Evolutionary conservation across 2,329 filamentous ascomycete species (phyloP).

Genomic region (Lecanosticta acicola): DNA sequence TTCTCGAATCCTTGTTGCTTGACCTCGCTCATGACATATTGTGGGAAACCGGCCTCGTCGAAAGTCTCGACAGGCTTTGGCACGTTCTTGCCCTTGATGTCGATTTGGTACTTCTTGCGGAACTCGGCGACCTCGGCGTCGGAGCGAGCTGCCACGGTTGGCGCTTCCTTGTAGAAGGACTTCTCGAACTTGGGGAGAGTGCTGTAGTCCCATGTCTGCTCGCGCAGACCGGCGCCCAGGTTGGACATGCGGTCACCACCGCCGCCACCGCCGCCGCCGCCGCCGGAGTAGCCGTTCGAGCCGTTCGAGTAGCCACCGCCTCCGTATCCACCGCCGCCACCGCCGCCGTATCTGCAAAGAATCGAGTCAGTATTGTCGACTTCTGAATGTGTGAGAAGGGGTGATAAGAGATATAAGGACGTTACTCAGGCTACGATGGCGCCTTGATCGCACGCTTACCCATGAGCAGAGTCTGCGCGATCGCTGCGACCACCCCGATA

Average conservation of each 20-base stretch:
- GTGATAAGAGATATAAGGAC: conserved; percentile 9
- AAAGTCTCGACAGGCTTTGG: conserved; percentile 95
- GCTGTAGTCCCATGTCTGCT: conserved; percentile 78
- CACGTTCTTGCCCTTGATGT: conserved; percentile 71
- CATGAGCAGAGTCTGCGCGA: conserved; percentile 38
- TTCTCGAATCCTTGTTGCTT: conserved; percentile 94
- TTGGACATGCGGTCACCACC: conserved; percentile 92
- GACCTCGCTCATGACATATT: conserved; percentile 96
- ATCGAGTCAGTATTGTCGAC: background rate
- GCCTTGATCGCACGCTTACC: conserved; percentile 41
- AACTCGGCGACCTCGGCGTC: conserved; percentile 79
- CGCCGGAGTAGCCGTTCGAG: conserved; percentile 29
- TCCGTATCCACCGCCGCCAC: conserved; percentile 33
- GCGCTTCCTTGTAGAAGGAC: conserved; percentile 96
- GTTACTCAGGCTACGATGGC: conserved; percentile 32
- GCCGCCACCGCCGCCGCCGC: conserved; percentile 50
- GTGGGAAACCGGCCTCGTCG: conserved; percentile 93
- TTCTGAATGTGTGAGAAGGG: conserved; percentile 2
- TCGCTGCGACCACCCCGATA: conserved; percentile 37
- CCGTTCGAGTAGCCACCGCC: conserved; percentile 31
- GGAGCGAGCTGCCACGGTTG: conserved; percentile 68
- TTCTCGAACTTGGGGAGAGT: conserved; percentile 95
- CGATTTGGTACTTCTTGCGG: conserved; percentile 77
- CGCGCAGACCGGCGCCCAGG: conserved; percentile 80
- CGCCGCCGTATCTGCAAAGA: conserved; percentile 12